Base-by-base conservation (phyloP, 164 flowering plant species). In the Piper betle region DNA sequence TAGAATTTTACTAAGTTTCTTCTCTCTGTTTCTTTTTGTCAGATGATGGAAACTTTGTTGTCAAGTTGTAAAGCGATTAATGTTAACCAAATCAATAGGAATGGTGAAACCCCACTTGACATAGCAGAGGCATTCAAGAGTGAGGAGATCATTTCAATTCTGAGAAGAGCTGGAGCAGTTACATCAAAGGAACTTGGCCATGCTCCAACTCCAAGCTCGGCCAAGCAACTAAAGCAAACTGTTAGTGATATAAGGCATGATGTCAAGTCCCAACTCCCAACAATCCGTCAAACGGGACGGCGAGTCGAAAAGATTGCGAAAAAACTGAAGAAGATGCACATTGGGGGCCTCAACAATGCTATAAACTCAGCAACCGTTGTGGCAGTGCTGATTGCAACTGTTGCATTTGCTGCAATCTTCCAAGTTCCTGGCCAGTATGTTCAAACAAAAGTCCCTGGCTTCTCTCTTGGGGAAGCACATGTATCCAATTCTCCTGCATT, bases 351-450 rank as follows among this genome's bases (percentile, higher is more conserved):
- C 20, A 90, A 93, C 76, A 93, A 93, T 70, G 99, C 97, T 19
- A 90, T 90, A 60, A 93, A 77, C 70, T 83, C 90, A 4, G 86
- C 97, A 2, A 93, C 96, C 9, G 86, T 90, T 16, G 97, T 93
- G n/a, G 99, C 99, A 10, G 97, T 93, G 55, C 91, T 93, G 55
- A 90, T 93, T 39, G 99, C 99, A 18, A 86, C 97, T 11, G 96
- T 93, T 19, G 97, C 99, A 40, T 90, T 93, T 68, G 99, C 99
- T 2, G 99, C 94, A 68, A 93, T 93, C 54, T 93, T 86, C 75
- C 80, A 85, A 3, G 85, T 90, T 0, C 98, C 98, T 33, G 97
- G 97, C 19, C 96, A 90, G 66, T 90, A 77, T 62, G 87, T 79
- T 37, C 84, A 86, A 64, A 55, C 63, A 0, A 25, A 67, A 39